These are phyloP conservation scores for Nitzschia sp. DNA, from an alignment of 108 stramenopile species.

Conservation along the genomic window DNA sequence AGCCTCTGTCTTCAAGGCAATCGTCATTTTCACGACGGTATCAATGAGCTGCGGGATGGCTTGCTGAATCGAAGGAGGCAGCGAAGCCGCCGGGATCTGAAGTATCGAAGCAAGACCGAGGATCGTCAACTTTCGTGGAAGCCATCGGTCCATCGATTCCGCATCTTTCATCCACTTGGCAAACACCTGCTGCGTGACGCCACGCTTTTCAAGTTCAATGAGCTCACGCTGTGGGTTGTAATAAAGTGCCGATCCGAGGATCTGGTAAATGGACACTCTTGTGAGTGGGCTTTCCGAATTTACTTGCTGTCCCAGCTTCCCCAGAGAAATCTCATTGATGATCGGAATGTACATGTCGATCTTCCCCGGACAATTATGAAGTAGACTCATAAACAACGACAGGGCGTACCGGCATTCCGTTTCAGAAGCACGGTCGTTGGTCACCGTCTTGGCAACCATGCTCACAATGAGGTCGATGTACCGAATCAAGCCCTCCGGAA, in stretches of 20 bases:
- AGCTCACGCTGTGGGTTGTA: constrained; percentile 89
- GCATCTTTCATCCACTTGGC: constrained; percentile 79
- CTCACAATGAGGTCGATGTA: constrained; percentile 89
- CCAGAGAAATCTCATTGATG: constrained; percentile 81
- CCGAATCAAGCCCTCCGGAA: constrained; percentile 58
- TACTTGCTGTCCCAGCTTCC: constrained; percentile 84
- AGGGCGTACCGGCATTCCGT: constrained; percentile 86
- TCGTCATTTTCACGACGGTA: constrained; percentile 51
- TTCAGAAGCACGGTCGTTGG: constrained; percentile 83
- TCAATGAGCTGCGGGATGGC: constrained; percentile 76
- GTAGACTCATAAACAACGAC: constrained; percentile 84
- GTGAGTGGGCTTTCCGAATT: constrained; percentile 69
- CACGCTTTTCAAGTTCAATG: constrained; percentile 85
- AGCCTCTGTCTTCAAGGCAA: constrained; percentile 73
- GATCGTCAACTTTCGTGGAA: constrained; percentile 80
- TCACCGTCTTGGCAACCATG: constrained; percentile 86
- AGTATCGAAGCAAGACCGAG: constrained; percentile 77
- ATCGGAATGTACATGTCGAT: constrained; percentile 81
- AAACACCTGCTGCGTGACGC: constrained; percentile 82
- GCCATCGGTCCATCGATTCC: constrained; percentile 59
- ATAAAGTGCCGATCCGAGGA: constrained; percentile 84
- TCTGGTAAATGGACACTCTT: constrained; percentile 80
- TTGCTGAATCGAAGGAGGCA: constrained; percentile 62
- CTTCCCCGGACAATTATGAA: constrained; percentile 88
- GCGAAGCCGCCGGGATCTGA: constrained; percentile 56